Conservation (phyloP, 345 rosid species). For the Psidium friedrichsthalianum region DNA sequence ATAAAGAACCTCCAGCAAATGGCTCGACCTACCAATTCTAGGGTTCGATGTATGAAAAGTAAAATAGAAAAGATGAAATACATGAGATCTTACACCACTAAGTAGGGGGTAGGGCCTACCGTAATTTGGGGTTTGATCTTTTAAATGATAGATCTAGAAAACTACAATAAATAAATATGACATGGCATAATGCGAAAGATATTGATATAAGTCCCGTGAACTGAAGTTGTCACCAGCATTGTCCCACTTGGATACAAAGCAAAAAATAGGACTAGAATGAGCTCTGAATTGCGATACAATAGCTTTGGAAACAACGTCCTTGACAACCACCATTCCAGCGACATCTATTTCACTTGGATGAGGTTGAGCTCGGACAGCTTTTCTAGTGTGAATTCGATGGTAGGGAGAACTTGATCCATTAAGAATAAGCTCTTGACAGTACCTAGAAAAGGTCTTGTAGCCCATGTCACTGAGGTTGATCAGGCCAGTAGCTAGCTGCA, state of each 20-base stretch:
- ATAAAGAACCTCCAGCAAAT: no score
- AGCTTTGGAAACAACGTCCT: conserved; percentile 74
- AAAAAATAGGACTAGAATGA: conserved; percentile 90
- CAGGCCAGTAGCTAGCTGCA: conserved; percentile 77
- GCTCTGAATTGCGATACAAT: conserved; percentile 89
- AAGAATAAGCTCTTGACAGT: conserved; percentile 74
- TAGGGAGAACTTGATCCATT: conserved; percentile 65
- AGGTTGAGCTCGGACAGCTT: conserved; percentile 45
- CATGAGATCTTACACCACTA: no score
- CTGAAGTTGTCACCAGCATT: conserved; percentile 79
- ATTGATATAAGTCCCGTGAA: conserved; percentile 83
- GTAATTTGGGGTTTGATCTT: no score
- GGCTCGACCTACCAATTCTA: no score
- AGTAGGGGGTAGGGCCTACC: no score
- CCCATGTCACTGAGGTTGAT: conserved; percentile 86
- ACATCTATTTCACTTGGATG: conserved; percentile 64
- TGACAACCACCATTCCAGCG: conserved; percentile 89
- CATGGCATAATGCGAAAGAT: conserved; percentile 82
- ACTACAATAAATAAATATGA: no score
- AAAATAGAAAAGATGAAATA: no score
- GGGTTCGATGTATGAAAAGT: no score
- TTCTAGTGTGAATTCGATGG: conserved; percentile 76
- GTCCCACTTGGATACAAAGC: conserved; percentile 94
- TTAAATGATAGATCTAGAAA: no score
- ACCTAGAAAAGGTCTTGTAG: conserved; percentile 74